Evolutionary conservation across 208 protist species (phyloP).

Genomic region (Polymyxa betae): DNA sequence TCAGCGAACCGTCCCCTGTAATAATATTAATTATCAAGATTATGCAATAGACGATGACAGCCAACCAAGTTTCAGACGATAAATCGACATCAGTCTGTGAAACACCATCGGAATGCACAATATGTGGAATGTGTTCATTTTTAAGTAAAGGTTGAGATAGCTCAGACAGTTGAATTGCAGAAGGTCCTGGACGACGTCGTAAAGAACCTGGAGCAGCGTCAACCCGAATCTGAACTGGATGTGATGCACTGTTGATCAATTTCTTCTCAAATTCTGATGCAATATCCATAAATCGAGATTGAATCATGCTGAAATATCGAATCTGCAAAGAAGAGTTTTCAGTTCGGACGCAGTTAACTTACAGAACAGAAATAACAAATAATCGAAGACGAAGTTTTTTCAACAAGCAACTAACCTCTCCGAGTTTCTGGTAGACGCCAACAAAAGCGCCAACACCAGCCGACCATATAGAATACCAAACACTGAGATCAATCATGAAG

Average conservation of each 20-base stretch:
- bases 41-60: background rate
- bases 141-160: background rate
- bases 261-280: conserved; percentile 32
- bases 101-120: background rate
- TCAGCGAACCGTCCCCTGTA: conserved; percentile 11
- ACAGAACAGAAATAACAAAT: background rate
- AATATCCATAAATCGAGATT: background rate
- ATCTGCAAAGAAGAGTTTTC: background rate
- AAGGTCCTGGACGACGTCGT: background rate
- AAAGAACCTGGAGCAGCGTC: background rate
- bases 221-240: background rate
- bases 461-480: conserved; percentile 43
- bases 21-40: background rate
- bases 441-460: conserved; percentile 19
- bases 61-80: background rate
- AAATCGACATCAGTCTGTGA: background rate
- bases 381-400: background rate
- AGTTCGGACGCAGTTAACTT: background rate
- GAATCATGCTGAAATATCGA: conserved; percentile 50
- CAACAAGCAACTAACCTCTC: background rate
- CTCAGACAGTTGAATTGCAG: background rate
- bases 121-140: background rate
- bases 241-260: background rate
- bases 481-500: conserved; percentile 21
- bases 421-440: conserved; percentile 16